phyloP scores from a whole-genome alignment of 2,329 filamentous ascomycete species.

The Fusarium mexicanum region DNA sequence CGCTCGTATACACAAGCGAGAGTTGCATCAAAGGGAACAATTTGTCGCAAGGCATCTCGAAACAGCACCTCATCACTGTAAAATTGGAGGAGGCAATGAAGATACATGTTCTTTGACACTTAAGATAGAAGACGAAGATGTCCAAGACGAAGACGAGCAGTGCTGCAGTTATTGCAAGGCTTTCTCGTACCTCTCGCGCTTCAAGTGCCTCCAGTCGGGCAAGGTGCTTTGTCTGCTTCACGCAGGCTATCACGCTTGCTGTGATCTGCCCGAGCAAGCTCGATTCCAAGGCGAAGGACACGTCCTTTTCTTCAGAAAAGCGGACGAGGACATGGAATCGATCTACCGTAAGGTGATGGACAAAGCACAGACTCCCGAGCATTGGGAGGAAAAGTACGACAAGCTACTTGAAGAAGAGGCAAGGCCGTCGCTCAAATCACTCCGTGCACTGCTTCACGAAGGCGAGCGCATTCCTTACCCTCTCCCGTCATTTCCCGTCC shows the following conservation, averaged over 20 bases:
- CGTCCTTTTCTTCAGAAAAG: slow-evolving; percentile 78
- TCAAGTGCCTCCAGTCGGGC: slow-evolving; percentile 82
- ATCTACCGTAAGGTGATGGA: slow-evolving; percentile 82
- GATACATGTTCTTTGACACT: slow-evolving; percentile 69
- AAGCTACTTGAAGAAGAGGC: slow-evolving; percentile 84
- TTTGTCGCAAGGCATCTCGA: slow-evolving; percentile 75
- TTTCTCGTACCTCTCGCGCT: slow-evolving; percentile 90
- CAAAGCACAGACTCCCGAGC: slow-evolving; percentile 84
- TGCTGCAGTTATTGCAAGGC: slow-evolving; percentile 94
- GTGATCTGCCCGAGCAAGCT: slow-evolving; percentile 71
- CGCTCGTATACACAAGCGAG: slow-evolving; percentile 78
- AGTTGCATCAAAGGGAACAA: slow-evolving; percentile 72
- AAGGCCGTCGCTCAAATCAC: slow-evolving; percentile 83
- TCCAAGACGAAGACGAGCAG: slow-evolving; percentile 91
- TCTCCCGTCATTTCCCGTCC: slow-evolving; percentile 80
- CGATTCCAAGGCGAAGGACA: slow-evolving; percentile 78
- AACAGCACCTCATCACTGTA: slow-evolving; percentile 63
- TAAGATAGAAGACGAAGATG: slow-evolving; percentile 75
- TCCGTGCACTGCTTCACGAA: slow-evolving; percentile 86
- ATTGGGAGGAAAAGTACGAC: slow-evolving; percentile 91
- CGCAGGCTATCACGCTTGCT: slow-evolving; percentile 83
- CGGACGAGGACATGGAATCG: slow-evolving; percentile 73
- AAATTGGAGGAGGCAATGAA: slow-evolving; percentile 53
- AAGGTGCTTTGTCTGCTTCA: slow-evolving; percentile 87
- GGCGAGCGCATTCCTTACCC: slow-evolving; percentile 96